These are phyloP conservation scores for Raddia guianensis DNA, from an alignment of 176 grass and related monocot species.

Conservation along the genomic window DNA sequence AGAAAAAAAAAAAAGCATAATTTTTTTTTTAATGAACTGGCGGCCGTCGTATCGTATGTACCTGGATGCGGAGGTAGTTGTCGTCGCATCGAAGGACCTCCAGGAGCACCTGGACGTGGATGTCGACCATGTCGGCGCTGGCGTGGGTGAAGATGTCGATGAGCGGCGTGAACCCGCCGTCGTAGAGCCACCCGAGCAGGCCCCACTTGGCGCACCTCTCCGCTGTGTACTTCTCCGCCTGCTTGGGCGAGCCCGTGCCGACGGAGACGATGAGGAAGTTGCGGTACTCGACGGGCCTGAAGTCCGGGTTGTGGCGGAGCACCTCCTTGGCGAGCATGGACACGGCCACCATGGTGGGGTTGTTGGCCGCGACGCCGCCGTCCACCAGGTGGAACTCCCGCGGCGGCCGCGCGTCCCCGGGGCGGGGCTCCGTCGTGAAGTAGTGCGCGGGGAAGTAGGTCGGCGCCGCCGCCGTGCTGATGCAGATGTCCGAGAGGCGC, in stretches of 20 bases:
- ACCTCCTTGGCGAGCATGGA: slow-evolving; percentile 49
- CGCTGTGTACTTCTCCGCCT: slow-evolving; percentile 42
- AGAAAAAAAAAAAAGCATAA: too few species aligned
- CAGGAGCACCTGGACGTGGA: slow-evolving; percentile 52
- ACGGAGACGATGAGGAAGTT: slow-evolving; percentile 65
- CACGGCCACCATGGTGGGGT: slow-evolving; percentile 60
- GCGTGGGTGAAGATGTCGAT: slow-evolving; percentile 69
- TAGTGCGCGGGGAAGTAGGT: slow-evolving; percentile 63
- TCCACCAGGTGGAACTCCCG: slow-evolving; percentile 60
- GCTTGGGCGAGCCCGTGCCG: slow-evolving; percentile 50
- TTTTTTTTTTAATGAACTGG: too few species aligned
- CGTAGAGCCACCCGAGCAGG: slow-evolving; percentile 45
- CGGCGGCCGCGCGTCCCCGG: neutral
- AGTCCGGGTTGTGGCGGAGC: slow-evolving; percentile 42
- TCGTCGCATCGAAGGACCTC: slow-evolving; percentile 28
- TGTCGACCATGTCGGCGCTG: slow-evolving; percentile 73
- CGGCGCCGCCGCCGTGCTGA: slow-evolving; percentile 69
- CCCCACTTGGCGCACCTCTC: slow-evolving; percentile 53
- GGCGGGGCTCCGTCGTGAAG: slow-evolving; percentile 18
- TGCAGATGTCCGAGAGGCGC: slow-evolving; percentile 70
- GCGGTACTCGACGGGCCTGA: slow-evolving; percentile 42
- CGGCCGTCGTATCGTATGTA: too few species aligned
- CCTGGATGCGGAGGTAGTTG: slow-evolving; percentile 72
- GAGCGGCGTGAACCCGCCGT: slow-evolving; percentile 47
- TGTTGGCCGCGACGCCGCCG: slow-evolving; percentile 67